phyloP scores from a whole-genome alignment of 495 filamentous ascomycete species.

The Tuber magnatum region DNA sequence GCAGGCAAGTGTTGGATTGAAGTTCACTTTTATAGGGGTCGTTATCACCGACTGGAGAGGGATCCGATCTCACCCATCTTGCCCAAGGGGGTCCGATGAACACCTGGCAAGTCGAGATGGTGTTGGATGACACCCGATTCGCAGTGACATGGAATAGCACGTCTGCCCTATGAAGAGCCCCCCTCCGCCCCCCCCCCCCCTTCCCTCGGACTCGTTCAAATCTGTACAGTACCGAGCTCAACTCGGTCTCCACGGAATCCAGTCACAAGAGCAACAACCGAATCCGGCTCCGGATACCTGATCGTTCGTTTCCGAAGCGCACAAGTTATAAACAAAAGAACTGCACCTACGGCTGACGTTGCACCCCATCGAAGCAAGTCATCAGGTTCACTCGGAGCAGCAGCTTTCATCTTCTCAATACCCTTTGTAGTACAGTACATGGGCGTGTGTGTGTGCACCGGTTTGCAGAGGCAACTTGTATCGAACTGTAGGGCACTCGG shows the following conservation, averaged over 20 bases:
- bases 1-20: background rate
- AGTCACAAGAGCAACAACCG: background rate
- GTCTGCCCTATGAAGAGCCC: background rate
- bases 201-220: background rate
- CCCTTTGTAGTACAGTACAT: background rate
- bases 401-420: background rate
- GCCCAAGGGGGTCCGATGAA: background rate
- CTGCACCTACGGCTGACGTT: background rate
- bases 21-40: background rate
- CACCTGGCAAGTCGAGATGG: background rate
- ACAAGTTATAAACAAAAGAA: background rate
- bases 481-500: background rate
- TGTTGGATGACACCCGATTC: background rate
- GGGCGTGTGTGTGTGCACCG: background rate
- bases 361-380: background rate
- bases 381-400: no score
- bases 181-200: no score
- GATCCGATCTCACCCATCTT: background rate
- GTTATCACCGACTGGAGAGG: background rate
- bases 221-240: background rate
- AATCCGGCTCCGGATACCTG: background rate
- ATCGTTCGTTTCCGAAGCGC: background rate
- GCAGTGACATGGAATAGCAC: background rate
- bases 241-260: background rate
- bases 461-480: background rate